These are phyloP conservation scores for Microglena sp. DNA, from an alignment of 139 green algal genomes.

Conservation along the genomic window DNA sequence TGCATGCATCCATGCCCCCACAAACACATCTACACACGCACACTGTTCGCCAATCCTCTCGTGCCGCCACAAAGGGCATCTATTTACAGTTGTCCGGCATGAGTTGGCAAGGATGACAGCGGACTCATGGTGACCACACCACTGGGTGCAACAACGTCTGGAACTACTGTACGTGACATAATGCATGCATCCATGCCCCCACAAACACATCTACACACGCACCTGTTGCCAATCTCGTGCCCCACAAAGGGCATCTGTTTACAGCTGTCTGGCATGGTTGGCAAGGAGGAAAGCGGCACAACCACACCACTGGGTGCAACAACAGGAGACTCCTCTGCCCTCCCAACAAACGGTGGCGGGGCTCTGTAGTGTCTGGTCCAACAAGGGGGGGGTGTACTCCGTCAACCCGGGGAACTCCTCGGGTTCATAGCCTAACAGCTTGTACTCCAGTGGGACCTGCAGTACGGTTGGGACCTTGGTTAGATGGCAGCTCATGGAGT, in stretches of 20 bases:
- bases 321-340: background rate
- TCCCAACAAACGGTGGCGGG: conserved; percentile 27
- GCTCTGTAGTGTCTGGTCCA: conserved; percentile 47
- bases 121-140: background rate
- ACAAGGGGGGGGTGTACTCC: conserved; percentile 40
- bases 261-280: conserved; percentile 19
- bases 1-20: background rate
- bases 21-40: background rate
- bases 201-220: background rate
- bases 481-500: no score
- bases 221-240: conserved; percentile 28
- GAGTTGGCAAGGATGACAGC: background rate
- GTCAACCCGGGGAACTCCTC: conserved; percentile 41
- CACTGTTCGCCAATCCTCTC: conserved; percentile 28
- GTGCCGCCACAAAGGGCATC: conserved; percentile 29
- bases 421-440: conserved; percentile 37
- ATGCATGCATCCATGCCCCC: background rate
- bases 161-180: background rate
- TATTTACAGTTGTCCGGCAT: background rate
- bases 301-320: conserved; percentile 12
- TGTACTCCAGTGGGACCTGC: conserved; percentile 43
- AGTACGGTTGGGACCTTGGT: background rate
- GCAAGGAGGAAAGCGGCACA: conserved; percentile 4
- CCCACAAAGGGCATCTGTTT: conserved; percentile 30
- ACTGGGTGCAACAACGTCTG: background rate